Base-by-base conservation (phyloP, 176 grass and related monocot genomes). In the Ananas comosus region DNA sequence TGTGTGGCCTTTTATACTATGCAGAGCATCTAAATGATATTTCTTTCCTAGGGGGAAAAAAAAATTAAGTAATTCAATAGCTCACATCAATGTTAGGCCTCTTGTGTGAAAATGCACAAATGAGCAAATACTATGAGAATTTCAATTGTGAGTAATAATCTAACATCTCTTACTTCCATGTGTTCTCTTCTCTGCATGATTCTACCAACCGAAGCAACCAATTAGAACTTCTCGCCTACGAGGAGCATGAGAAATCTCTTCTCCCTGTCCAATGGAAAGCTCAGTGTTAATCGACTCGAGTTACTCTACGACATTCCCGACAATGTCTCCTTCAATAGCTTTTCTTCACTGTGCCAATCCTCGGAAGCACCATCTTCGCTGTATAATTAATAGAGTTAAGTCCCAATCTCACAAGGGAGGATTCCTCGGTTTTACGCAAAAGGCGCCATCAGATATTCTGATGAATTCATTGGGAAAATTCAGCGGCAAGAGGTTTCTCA, bases 401-500 rank as follows among this genome's bases (percentile, higher is more conserved):
- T 54, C 64, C 16, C 13, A 50, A 13, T 66, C 64, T 21, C 28
- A 67, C 11, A 76, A 48, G 50, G 64, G 74, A 14, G 74, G 64
- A 10, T 76, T 76, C 27, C 50, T 76, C 14, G 74, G 74, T 3
- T 76, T 76, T 49, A 53, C 50, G 6, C 1, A 18, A 10, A n/a
- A 49, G 17, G 51, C 2, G 25, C 10, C 64, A 11, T 54, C 64
- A 11, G 51, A 76, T 16, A 23, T 50, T 8, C 64, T 51, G 49
- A 51, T 4, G 51, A 76, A 48, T 51, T 76, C 74, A 27, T 51
- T 76, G 0, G 74, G 74, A 5, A 54, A 17, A 51, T 76, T 76
- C 51, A 21, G 12, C 16, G 13, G n/a, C 13, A 51, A 51, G 21
- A 42, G 51, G 3, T 76, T 76, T 48, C 74, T 76, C n/a, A 76